Evolutionary conservation across 2,329 filamentous ascomycete genomes (phyloP), one percentile per base, ranked within the genome.

Genomic region (Paramyrothecium roridum): DNA sequence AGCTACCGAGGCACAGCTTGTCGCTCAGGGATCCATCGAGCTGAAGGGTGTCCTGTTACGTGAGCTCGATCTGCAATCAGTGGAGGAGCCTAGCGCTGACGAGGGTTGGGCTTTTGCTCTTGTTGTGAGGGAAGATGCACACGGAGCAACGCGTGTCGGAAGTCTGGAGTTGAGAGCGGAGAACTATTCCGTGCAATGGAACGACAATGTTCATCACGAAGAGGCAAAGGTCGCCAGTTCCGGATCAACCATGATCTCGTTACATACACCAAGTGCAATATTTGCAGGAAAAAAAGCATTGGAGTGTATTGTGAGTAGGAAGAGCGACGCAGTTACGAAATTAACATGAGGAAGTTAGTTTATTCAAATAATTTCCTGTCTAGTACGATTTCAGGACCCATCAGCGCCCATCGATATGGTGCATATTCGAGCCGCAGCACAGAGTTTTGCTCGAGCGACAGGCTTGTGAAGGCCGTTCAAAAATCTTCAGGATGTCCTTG

Each of bases 401-500:
- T n/a, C n/a, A n/a, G n/a, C n/a, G n/a, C n/a, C n/a, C n/a, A n/a
- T n/a, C n/a, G n/a, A n/a, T n/a, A n/a, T n/a, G n/a, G n/a, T n/a
- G n/a, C n/a, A n/a, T n/a, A n/a, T n/a, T n/a, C n/a, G n/a, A n/a
- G n/a, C n/a, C n/a, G n/a, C n/a, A n/a, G n/a, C n/a, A n/a, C n/a
- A n/a, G n/a, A n/a, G n/a, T n/a, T n/a, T n/a, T n/a, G n/a, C n/a
- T n/a, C n/a, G n/a, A n/a, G n/a, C n/a, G n/a, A n/a, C n/a, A n/a
- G 26, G 26, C 26, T 30, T 10, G 10, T 30, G 26, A 30, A 30
- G 26, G 26, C 26, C 6, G n/a, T 21, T 64, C 59, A 59, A 72
- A 72, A n/a, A 73, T 17, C 16, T 53, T 58, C 52, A 73, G 40
- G 8, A 70, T 57, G 2, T 52, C 52, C n/a, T 54, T 45, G 10